A percentile compares a stretch with the other conserved stretches of the same genome.
These are phyloP conservation scores for Triticum turgidum DNA, from an alignment of 176 grass and related monocot species.

Conservation along the genomic window DNA sequence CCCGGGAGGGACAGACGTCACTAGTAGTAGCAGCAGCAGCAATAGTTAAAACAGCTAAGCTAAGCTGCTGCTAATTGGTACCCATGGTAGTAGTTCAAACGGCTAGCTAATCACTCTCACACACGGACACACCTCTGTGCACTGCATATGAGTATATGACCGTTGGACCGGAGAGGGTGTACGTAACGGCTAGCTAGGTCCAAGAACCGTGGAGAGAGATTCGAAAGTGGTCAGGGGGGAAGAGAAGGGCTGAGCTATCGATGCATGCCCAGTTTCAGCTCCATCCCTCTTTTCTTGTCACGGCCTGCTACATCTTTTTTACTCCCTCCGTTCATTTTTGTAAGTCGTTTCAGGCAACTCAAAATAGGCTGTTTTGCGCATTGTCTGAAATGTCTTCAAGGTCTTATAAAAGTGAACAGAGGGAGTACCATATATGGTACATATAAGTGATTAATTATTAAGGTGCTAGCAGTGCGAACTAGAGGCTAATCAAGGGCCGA, in stretches of 20 bases:
- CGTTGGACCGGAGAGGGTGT: background rate
- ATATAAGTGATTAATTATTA: background rate
- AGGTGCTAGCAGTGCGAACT: background rate
- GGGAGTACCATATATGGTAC: no score
- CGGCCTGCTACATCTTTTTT: background rate
- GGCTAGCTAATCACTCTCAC: background rate
- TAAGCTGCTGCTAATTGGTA: background rate
- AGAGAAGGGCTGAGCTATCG: background rate
- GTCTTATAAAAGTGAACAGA: no score
- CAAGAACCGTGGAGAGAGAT: background rate
- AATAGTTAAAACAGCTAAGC: background rate
- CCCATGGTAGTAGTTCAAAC: background rate
- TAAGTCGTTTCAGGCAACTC: no score
- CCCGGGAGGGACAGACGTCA: no score
- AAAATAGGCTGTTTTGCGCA: no score
- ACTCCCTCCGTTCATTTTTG: no score
- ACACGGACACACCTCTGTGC: background rate
- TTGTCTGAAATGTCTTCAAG: no score
- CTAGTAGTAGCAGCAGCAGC: no score
- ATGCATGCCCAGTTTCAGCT: background rate
- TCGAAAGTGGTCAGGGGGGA: background rate
- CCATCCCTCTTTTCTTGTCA: no score
- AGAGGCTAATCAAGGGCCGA: background rate
- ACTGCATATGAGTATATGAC: conserved; percentile 22
- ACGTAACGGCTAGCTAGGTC: conserved; percentile 20